Percentiles rank a stretch among this genome's conserved stretches.
Conservation (phyloP, 805 yeast genomes). For the Starmerella vaccinii region DNA sequence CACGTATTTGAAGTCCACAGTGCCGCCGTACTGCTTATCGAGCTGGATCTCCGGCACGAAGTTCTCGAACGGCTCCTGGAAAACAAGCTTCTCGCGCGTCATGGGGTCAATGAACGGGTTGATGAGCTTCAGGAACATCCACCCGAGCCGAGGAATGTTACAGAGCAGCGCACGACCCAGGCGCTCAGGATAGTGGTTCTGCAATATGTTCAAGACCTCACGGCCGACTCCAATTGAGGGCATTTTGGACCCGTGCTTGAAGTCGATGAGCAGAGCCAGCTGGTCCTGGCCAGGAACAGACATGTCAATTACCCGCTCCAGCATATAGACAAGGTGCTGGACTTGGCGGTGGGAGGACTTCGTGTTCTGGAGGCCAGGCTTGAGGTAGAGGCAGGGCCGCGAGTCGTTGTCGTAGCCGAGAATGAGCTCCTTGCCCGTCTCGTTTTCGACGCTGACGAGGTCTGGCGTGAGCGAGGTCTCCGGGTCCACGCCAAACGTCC, state of each 20-base stretch:
- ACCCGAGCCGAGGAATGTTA: slow-evolving; percentile 87
- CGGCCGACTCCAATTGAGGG: slow-evolving; percentile 87
- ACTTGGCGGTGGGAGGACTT: slow-evolving; percentile 83
- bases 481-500: slow-evolving; percentile 71
- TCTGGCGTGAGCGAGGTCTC: slow-evolving; percentile 29
- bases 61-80: slow-evolving; percentile 74
- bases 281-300: slow-evolving; percentile 98
- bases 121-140: slow-evolving; percentile 83
- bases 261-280: slow-evolving; percentile 81
- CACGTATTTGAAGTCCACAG: slow-evolving; percentile 68
- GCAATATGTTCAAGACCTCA: slow-evolving; percentile 85
- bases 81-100: slow-evolving; percentile 87
- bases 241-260: slow-evolving; percentile 67
- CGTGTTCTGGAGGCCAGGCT: slow-evolving; percentile 94
- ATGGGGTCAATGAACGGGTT: slow-evolving; percentile 94
- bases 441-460: slow-evolving; percentile 51
- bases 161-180: slow-evolving; percentile 85
- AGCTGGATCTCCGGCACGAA: slow-evolving; percentile 76
- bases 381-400: slow-evolving; percentile 84
- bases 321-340: slow-evolving; percentile 87
- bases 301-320: slow-evolving; percentile 83
- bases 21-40: slow-evolving; percentile 77
- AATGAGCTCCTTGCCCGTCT: slow-evolving; percentile 84
- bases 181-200: slow-evolving; percentile 95
- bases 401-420: slow-evolving; percentile 82